Percentiles rank a stretch among this genome's conserved stretches.
Evolutionary conservation across 305 asterid species (phyloP).

Genomic region (Fraxinus xanthoxyloides): DNA sequence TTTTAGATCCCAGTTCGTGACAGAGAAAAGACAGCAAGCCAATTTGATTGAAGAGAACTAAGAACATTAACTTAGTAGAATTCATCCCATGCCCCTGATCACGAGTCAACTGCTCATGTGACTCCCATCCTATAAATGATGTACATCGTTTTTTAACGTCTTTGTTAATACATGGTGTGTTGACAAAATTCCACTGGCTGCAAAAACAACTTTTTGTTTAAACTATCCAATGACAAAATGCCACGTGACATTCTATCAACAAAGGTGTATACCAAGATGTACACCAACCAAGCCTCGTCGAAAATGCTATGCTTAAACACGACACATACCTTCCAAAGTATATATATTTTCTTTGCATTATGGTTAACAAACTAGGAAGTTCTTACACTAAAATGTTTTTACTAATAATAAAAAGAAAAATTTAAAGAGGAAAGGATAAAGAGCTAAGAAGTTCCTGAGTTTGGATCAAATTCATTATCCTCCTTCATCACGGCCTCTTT

Average conservation of each 20-base stretch:
- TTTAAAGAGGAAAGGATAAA: background rate
- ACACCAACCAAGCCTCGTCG: too few species aligned
- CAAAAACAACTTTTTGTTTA: too few species aligned
- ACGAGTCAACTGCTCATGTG: background rate
- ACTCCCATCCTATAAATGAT: background rate
- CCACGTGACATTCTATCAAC: too few species aligned
- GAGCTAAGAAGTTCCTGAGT: constrained; percentile 19
- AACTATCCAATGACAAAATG: too few species aligned
- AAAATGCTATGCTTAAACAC: too few species aligned
- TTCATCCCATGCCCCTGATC: background rate
- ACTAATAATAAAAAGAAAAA: background rate
- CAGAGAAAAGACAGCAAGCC: background rate
- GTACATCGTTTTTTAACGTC: too few species aligned
- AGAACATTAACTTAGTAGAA: background rate
- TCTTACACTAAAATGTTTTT: background rate
- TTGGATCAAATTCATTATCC: constrained; percentile 38
- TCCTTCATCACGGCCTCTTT: constrained; percentile 66
- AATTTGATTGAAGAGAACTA: background rate
- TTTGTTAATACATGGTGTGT: too few species aligned
- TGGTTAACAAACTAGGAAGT: background rate
- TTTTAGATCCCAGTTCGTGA: background rate
- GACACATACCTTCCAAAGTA: too few species aligned
- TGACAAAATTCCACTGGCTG: too few species aligned
- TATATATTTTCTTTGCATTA: background rate
- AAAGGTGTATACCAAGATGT: too few species aligned